phyloP scores from a whole-genome alignment of 208 protist genomes.

The Balamuthia mandrillaris region DNA sequence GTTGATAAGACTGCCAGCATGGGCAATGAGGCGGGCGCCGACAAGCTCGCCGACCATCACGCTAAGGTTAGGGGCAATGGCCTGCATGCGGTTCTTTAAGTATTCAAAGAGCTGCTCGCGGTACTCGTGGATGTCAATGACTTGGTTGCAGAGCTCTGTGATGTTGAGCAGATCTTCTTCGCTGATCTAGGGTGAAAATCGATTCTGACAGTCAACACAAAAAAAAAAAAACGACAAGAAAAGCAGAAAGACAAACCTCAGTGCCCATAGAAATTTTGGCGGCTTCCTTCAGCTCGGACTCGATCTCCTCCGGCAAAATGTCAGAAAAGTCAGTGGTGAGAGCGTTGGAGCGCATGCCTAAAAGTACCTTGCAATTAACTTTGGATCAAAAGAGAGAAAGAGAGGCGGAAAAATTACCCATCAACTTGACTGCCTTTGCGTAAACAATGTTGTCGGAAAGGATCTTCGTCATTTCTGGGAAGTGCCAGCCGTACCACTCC shows the following conservation, averaged over 20 bases:
- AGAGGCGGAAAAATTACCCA: constrained; percentile 35
- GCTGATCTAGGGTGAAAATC: too few relatives aligned
- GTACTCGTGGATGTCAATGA: constrained; percentile 87
- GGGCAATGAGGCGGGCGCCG: constrained; percentile 93
- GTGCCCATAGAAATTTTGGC: constrained; percentile 98
- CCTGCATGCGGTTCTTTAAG: constrained; percentile 84
- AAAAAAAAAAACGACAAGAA: too few relatives aligned
- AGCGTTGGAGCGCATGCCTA: constrained; percentile 83
- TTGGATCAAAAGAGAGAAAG: background rate
- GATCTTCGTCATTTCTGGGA: constrained; percentile 97
- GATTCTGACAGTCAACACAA: too few relatives aligned
- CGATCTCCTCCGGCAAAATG: constrained; percentile 92
- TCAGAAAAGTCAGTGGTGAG: constrained; percentile 86
- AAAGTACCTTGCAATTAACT: background rate
- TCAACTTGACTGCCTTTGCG: constrained; percentile 79
- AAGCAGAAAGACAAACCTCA: too few relatives aligned
- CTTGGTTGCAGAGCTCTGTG: constrained; percentile 79
- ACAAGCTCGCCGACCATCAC: constrained; percentile 96
- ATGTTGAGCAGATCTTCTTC: constrained; percentile 93
- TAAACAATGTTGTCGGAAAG: constrained; percentile 94
- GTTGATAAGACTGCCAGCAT: constrained; percentile 94
- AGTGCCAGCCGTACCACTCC: constrained; percentile 99
- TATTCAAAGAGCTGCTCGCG: constrained; percentile 92
- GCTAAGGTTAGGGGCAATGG: constrained; percentile 97
- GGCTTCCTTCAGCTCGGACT: constrained; percentile 87